Evolutionary conservation across 805 yeast species (phyloP), one percentile per base, ranked within the genome.

Genomic region (Blastobotrys peoriensis): DNA sequence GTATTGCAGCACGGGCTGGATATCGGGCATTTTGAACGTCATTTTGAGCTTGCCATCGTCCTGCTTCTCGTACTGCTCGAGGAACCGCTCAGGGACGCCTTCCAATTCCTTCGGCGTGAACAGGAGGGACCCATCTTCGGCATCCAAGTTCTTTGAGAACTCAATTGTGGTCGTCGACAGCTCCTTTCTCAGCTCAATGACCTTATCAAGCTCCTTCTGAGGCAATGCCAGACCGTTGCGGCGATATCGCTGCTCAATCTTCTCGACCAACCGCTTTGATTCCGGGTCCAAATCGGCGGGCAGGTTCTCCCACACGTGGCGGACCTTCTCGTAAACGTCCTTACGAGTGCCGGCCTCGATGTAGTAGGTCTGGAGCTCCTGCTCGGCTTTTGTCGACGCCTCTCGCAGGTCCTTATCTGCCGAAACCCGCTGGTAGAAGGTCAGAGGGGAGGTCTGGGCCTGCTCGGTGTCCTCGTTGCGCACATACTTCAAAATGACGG

Each of bases 1-100:
- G 61, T 79, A 79, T 60, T 83, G 83, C 62, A 84, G 63, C n/a
- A 83, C 82, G 1, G 94, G 94, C 49, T 81, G 67, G 39, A 82
- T 62, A 58, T 86, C 95, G 1, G 95, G 93, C 56, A 83, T 83
- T 62, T 86, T 85, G 68, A 76, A 84, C 2, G 93, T 82, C 70
- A 86, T 82, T 58, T 81, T 81, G 52, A 61, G 68, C 52, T 61
- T 65, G 15, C 62, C 64, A 15, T 65, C 70, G 18, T 68, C 76
- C 17, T 67, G 72, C 28, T 66, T 65, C 19, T 68, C 66, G 45
- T 63, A 65, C 57, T 75, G 83, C 16, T 70, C 71, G 52, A 83
- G 53, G 2, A 76, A 76, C 46, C 76, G 78, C 33, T 73, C 71
- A 2, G 95, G 89, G 36, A 86, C 83, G 33, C 95, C 95, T 6